phyloP scores from a whole-genome alignment of 768 basidiomycete genomes.

The Leccinum pellstonianum region DNA sequence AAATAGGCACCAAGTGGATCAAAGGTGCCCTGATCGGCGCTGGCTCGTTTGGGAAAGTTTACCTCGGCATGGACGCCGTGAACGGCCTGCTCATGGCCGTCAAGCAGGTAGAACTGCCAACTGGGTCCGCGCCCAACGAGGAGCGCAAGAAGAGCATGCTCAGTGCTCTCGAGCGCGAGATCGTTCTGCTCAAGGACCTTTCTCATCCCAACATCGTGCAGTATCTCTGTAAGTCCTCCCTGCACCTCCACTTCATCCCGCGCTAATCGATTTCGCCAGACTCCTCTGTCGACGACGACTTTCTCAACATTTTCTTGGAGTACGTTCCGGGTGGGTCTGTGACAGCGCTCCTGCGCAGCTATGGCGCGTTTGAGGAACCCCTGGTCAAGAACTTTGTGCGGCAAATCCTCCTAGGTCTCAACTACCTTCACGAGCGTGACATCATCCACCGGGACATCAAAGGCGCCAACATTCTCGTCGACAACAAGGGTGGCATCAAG shows the following conservation, averaged over 20 bases:
- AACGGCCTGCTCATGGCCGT: constrained; percentile 94
- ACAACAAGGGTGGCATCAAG: constrained; percentile 97
- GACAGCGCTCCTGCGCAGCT: constrained; percentile 81
- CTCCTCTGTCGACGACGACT: constrained; percentile 88
- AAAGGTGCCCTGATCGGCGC: constrained; percentile 94
- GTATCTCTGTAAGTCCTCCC: constrained; percentile 76
- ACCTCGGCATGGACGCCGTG: constrained; percentile 91
- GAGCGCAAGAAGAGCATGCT: constrained; percentile 94
- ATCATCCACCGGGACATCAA: constrained; percentile 99
- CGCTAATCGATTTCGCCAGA: constrained; percentile 46
- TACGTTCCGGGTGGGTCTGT: constrained; percentile 97
- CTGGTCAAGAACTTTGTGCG: constrained; percentile 91
- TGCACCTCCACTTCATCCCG: neutral
- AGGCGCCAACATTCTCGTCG: constrained; percentile 96
- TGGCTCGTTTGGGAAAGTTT: constrained; percentile 93
- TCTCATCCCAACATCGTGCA: constrained; percentile 97
- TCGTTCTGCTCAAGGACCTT: constrained; percentile 87
- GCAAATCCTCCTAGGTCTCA: constrained; percentile 85
- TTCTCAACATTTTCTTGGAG: constrained; percentile 94
- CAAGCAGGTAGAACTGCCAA: constrained; percentile 93
- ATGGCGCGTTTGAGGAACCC: constrained; percentile 92
- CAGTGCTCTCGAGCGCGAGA: constrained; percentile 88
- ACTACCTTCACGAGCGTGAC: constrained; percentile 88
- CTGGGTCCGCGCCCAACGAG: constrained; percentile 79
- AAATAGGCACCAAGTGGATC: constrained; percentile 88